A percentile compares a stretch with the other conserved stretches of the same genome.
Conservation (phyloP, 768 basidiomycete genomes). For the Mycena vitilis region DNA sequence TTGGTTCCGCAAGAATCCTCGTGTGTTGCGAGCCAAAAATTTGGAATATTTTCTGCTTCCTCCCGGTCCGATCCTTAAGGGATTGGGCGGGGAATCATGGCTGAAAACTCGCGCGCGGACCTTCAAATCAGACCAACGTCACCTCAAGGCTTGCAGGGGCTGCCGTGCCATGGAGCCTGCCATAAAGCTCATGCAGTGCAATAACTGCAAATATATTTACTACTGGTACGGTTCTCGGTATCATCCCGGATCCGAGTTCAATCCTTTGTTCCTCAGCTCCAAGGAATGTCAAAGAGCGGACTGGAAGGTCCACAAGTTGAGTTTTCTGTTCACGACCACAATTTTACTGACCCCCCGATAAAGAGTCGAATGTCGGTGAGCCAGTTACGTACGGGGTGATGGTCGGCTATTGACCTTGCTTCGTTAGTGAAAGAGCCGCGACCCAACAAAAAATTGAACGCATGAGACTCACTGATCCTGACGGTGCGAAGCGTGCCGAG, state of each 20-base stretch:
- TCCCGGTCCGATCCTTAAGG: constrained; percentile 32
- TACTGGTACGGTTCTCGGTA: constrained; percentile 36
- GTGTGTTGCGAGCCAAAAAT: background rate
- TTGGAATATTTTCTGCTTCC: constrained; percentile 13
- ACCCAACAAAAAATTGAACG: constrained; percentile 23
- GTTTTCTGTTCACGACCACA: background rate
- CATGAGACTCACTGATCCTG: constrained; percentile 27
- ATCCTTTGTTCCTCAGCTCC: background rate
- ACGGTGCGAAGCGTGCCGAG: constrained; percentile 29
- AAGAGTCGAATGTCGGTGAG: background rate
- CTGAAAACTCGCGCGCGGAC: constrained; percentile 31
- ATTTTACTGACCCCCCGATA: background rate
- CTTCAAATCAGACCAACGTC: constrained; percentile 32
- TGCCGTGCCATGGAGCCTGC: constrained; percentile 36
- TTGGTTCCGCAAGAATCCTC: constrained; percentile 40
- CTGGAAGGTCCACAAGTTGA: background rate
- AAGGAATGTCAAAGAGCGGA: background rate
- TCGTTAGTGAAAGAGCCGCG: constrained; percentile 25
- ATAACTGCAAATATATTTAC: constrained; percentile 39
- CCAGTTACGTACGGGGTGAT: background rate
- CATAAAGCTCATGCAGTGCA: constrained; percentile 35
- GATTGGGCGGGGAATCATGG: constrained; percentile 38
- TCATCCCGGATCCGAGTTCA: constrained; percentile 6
- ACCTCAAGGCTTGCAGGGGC: constrained; percentile 32
- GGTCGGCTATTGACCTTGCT: background rate